Evolutionary conservation across 345 rosid species (phyloP), one percentile per base, ranked within the genome.

Genomic region (Gossypium raimondii): DNA sequence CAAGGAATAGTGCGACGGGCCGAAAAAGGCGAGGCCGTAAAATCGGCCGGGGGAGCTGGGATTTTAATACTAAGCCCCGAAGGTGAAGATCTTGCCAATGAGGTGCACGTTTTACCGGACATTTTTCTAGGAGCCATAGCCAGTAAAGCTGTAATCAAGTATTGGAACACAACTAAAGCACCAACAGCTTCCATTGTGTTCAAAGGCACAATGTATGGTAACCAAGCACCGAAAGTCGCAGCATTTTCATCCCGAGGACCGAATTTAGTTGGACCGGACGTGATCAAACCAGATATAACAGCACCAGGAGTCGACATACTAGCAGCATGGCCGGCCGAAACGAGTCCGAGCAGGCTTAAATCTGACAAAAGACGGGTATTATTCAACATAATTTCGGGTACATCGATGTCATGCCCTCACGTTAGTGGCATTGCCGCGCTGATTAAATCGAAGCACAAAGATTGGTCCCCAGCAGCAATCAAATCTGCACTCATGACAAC

Each of bases 401-500:
- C 97, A 2, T 94, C 97, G 9, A 93, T 93, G 98, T 82, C 97
- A 1, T 92, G 97, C 70, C 96, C 98, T 1, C 98, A 93, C 72
- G 79, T 89, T 10, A 86, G 89, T 63, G 98, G 98, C 76, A 76
- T 93, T 6, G 98, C 94, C 14, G 87, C 90, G 20, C 78, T 92
- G 2, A 82, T 92, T 20, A 92, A 85, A 76, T 88, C 96, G 3
- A 88, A 75, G 29, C 97, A 88, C 74, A 52, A 76, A 47, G 81
- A 88, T 38, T 94, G 97, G 97, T 92, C 98, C 3, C 89, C 92
- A 16, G 93, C 97, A 20, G 97, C 89, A 7, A 88, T 94, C 25
- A 94, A 92, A 80, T 94, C 97, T 14, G 93, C 98, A 18, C 81
- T 94, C 13, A 87, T 92, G 97, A 92, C 98, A 50, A 88, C 98